A percentile compares a stretch with the other conserved stretches of the same genome.
Evolutionary conservation across 176 grass and related monocot genomes (phyloP).

Genomic region (Juncus effusus): DNA sequence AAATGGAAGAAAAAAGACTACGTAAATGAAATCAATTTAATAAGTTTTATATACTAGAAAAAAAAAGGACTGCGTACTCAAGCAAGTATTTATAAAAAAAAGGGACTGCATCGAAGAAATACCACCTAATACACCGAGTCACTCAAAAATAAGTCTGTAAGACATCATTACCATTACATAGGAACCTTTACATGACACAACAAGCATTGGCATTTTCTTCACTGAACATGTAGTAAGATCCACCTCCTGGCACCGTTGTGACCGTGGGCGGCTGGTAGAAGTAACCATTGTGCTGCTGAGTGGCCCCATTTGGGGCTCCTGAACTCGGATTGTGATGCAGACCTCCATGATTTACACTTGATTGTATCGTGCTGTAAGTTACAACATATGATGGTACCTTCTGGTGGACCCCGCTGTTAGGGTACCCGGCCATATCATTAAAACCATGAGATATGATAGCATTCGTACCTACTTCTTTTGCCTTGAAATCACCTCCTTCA

Average conservation of each 20-base stretch:
- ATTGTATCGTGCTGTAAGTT: conserved; percentile 67
- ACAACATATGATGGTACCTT: conserved; percentile 57
- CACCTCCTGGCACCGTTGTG: conserved; percentile 42
- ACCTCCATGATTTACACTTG: conserved; percentile 39
- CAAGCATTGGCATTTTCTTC: conserved; percentile 98
- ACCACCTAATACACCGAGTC: background rate
- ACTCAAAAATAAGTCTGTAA: no score
- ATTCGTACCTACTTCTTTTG: conserved; percentile 24
- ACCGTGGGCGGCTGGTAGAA: conserved; percentile 41
- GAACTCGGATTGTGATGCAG: conserved; percentile 44
- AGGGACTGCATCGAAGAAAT: background rate
- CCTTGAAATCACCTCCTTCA: conserved; percentile 10
- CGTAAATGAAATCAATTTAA: no score
- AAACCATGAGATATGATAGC: conserved; percentile 7
- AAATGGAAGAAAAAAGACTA: background rate
- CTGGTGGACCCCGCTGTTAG: conserved; percentile 9
- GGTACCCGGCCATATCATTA: conserved; percentile 15
- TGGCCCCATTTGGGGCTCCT: conserved; percentile 22
- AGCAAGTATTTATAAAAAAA: background rate
- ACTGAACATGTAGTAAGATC: conserved; percentile 90
- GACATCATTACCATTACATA: background rate
- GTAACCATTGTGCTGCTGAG: conserved; percentile 43
- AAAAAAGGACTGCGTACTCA: background rate
- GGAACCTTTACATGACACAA: conserved; percentile 57
- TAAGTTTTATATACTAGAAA: background rate